Percentiles rank a stretch among this genome's conserved stretches.
These are phyloP conservation scores for Erigeron canadensis DNA, from an alignment of 129 eudicot genomes.

Conservation along the genomic window DNA sequence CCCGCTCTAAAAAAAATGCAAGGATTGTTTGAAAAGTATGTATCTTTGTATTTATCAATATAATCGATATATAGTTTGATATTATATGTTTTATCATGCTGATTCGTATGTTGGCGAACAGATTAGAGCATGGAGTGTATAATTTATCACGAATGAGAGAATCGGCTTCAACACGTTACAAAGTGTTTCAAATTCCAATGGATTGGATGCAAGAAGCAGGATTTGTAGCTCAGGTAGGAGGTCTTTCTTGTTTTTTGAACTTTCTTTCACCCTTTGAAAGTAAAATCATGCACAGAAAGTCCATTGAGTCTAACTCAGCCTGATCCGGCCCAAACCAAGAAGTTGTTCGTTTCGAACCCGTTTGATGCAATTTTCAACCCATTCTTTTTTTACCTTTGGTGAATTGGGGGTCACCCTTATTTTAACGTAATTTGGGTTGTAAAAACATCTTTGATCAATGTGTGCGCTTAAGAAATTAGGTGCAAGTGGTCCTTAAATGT, in stretches of 20 bases:
- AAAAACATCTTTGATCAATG: slow-evolving; percentile 3
- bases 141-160: slow-evolving; percentile 85
- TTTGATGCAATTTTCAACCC: neutral
- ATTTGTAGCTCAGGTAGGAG: slow-evolving; percentile 70
- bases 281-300: too few relatives aligned
- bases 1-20: slow-evolving; percentile 94
- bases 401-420: neutral
- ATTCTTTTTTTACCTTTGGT: neutral
- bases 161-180: slow-evolving; percentile 79
- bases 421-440: neutral
- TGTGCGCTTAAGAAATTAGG: slow-evolving; percentile 17
- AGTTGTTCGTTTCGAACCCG: too few relatives aligned
- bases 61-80: neutral
- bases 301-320: too few relatives aligned
- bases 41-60: neutral
- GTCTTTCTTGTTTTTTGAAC: neutral
- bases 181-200: slow-evolving; percentile 67
- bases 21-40: slow-evolving; percentile 87
- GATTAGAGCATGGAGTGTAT: slow-evolving; percentile 89
- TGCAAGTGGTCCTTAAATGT: neutral
- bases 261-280: neutral
- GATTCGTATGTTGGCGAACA: slow-evolving; percentile 24
- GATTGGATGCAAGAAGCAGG: slow-evolving; percentile 94
- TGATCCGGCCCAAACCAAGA: too few relatives aligned
- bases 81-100: neutral